Conservation (phyloP, 192 early-diverging fungal genomes). For the Blastocladiella britannica region DNA sequence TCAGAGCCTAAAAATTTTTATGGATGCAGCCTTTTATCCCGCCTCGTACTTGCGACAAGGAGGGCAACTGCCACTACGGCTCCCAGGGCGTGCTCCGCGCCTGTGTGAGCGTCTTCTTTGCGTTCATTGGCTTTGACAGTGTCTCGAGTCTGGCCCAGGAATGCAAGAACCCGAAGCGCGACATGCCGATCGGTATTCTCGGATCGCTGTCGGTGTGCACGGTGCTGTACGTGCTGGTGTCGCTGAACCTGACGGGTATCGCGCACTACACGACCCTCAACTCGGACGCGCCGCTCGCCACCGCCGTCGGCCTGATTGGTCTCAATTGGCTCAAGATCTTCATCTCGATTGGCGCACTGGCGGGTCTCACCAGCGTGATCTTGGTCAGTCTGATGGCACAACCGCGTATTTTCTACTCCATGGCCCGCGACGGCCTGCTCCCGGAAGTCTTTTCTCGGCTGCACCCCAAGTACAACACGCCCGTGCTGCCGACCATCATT, state of each 20-base stretch:
- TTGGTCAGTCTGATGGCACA: slow-evolving; percentile 54
- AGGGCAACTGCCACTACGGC: slow-evolving; percentile 29
- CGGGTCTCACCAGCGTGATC: slow-evolving; percentile 60
- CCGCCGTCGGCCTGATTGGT: slow-evolving; percentile 9
- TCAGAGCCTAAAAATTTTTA: too few species aligned
- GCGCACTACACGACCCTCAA: slow-evolving; percentile 27
- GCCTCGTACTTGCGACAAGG: slow-evolving; percentile 22
- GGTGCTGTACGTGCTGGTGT: slow-evolving; percentile 50
- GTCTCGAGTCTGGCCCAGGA: slow-evolving; percentile 74
- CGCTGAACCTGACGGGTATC: slow-evolving; percentile 40
- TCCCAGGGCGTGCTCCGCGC: slow-evolving; percentile 45
- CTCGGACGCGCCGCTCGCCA: slow-evolving; percentile 31
- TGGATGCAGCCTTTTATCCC: slow-evolving; percentile 63
- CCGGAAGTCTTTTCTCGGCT: slow-evolving; percentile 44
- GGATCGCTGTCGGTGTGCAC: slow-evolving; percentile 55
- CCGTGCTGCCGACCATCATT: slow-evolving; percentile 46
- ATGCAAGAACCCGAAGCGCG: slow-evolving; percentile 48
- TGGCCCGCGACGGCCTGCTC: slow-evolving; percentile 71
- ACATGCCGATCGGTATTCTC: slow-evolving; percentile 72
- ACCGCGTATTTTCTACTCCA: slow-evolving; percentile 66
- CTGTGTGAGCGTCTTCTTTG: slow-evolving; percentile 50
- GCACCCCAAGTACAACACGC: slow-evolving; percentile 52
- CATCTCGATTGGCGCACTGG: slow-evolving; percentile 51
- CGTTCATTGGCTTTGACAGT: slow-evolving; percentile 79
- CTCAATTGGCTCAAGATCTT: slow-evolving; percentile 15